Percentiles rank a stretch among this genome's conserved stretches.
Conservation (phyloP, 768 basidiomycete genomes). For the Termitomyces sp. region DNA sequence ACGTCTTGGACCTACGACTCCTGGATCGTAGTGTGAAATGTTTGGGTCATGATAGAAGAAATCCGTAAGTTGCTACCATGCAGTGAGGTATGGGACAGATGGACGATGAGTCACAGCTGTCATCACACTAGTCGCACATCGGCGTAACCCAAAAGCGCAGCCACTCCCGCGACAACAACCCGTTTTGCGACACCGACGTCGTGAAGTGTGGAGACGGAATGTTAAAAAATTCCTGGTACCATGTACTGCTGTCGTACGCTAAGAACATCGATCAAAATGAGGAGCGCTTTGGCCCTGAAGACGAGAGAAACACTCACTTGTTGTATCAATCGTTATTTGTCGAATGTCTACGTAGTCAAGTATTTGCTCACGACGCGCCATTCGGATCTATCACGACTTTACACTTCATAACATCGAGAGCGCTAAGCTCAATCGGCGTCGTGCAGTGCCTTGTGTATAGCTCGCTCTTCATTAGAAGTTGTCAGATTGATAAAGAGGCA, state of each 20-base stretch:
- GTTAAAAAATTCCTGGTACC: background rate
- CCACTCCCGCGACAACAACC: background rate
- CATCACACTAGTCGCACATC: background rate
- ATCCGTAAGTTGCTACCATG: background rate
- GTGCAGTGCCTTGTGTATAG: background rate
- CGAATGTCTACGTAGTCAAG: too few species aligned
- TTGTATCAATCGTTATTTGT: background rate
- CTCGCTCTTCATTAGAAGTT: background rate
- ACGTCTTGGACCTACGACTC: background rate
- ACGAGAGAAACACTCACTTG: background rate
- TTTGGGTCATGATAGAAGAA: background rate
- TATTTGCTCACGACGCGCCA: too few species aligned
- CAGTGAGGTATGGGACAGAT: background rate
- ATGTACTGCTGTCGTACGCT: background rate
- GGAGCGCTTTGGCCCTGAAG: background rate
- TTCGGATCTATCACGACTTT: too few species aligned
- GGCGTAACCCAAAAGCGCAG: background rate
- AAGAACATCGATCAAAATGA: background rate
- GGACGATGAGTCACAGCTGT: background rate
- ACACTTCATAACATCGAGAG: background rate
- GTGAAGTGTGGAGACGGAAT: background rate
- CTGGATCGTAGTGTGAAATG: background rate
- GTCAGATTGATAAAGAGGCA: background rate
- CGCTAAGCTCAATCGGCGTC: background rate
- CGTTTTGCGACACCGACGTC: background rate